Evolutionary conservation across 2,329 filamentous ascomycete genomes (phyloP), one percentile per base, ranked within the genome.

Genomic region (Ceratocystis variospora): DNA sequence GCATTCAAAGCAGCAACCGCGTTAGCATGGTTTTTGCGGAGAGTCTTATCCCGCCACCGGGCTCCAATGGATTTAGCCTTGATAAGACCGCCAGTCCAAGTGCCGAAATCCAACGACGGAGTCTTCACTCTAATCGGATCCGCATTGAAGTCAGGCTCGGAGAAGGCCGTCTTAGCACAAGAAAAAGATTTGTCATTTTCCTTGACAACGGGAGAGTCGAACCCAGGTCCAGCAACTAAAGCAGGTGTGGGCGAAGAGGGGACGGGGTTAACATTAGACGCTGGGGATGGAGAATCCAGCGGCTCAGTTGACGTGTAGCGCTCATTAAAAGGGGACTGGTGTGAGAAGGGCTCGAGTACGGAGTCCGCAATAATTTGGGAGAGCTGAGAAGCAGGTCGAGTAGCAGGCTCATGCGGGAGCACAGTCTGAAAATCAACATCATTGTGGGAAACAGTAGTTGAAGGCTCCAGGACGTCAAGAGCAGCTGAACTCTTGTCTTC

Each of bases 31-130:
- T 25, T 59, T 2, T 59, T 59, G 12, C 12, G 55, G 3, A 37
- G 55, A 2, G 28, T n/a, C 22, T 37, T 37, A 8, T 59, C 4
- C 33, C 28, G 31, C 55, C 55, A 59, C 7, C n/a, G 28, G 22
- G 55, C 15, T 33, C 55, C 17, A 33, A 59, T 7, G n/a, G 55
- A 31, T 28, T 59, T 59, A 12, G 28, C 28, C 31, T 59, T 59
- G 25, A 59, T 25, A 37, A 59, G 5, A 10, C 28, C 55, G 31
- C 28, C 17, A 2, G 55, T 48, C 61, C 61, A 63, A 33, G 61
- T 31, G 5, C 46, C 59, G 55, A 46, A n/a, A 55, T 66, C 65
- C 19, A 66, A 55, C 12, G 46, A 62, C 48, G 65, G 65, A 6
- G 65, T 66, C 57, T 55, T 62, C n/a, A 50, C 59, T 37, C 31